These are phyloP conservation scores for Phytophthora quininea DNA, from an alignment of 352 stramenopile genomes.

Conservation along the genomic window DNA sequence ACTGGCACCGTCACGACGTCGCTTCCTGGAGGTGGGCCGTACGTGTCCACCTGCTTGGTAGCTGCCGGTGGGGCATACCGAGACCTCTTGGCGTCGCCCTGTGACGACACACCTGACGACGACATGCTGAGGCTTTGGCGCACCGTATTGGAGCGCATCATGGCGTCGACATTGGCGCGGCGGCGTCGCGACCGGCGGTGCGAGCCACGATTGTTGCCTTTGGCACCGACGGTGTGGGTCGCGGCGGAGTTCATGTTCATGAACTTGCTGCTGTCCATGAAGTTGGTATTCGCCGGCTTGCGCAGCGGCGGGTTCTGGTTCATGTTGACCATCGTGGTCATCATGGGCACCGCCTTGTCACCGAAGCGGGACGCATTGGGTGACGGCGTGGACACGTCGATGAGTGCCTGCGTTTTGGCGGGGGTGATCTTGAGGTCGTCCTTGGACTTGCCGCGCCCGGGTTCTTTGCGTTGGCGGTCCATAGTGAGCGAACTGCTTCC, in stretches of 20 bases:
- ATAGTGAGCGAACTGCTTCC: slow-evolving; percentile 23
- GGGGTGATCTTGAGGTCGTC: slow-evolving; percentile 54
- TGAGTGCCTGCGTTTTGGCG: slow-evolving; percentile 58
- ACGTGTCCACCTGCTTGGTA: slow-evolving; percentile 21
- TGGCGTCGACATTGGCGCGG: slow-evolving; percentile 68
- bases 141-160: slow-evolving; percentile 74
- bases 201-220: slow-evolving; percentile 27
- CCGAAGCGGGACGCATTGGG: slow-evolving; percentile 30
- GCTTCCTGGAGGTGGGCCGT: slow-evolving; percentile 49
- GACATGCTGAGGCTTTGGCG: slow-evolving; percentile 52
- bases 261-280: slow-evolving; percentile 66
- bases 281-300: slow-evolving; percentile 47
- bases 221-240: slow-evolving; percentile 31
- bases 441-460: slow-evolving; percentile 32
- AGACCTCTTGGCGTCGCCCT: slow-evolving; percentile 24
- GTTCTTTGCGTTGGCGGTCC: slow-evolving; percentile 40
- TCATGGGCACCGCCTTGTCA: slow-evolving; percentile 24
- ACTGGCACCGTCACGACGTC: slow-evolving; percentile 65
- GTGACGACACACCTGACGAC: slow-evolving; percentile 34
- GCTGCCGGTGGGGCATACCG: slow-evolving; percentile 17
- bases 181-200: slow-evolving; percentile 39
- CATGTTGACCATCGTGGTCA: slow-evolving; percentile 31
- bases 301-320: slow-evolving; percentile 39
- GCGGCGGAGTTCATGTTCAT: slow-evolving; percentile 37
- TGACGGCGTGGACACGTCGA: slow-evolving; percentile 68